Base-by-base conservation (phyloP, 2,329 filamentous ascomycete species). In the Xylariaceae sp. region DNA sequence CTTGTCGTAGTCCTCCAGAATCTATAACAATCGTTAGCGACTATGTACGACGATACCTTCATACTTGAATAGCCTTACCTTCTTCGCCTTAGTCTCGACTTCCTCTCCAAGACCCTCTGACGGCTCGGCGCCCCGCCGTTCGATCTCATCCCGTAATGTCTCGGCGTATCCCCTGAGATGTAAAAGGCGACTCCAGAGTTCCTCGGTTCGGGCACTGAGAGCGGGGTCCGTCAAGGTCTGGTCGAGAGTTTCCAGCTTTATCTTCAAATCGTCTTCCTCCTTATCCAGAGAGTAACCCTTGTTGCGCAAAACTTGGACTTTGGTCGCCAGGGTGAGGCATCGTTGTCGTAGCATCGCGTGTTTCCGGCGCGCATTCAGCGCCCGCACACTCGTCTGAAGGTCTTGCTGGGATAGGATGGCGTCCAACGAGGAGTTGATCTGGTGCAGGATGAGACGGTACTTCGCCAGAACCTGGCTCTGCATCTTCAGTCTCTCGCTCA, bases 111-210 rank as follows among this genome's bases (percentile, higher is more conserved):
- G 74, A 0, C 81, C 78, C 39, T 83, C 81, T 13, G 78, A 77
- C 45, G 82, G 79, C 56, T 80, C 76, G 30, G 79, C 75, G 1
- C 85, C 83, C 57, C 87, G 78, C 75, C 85, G 87, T 71, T 88
- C 88, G 59, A 90, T 80, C 76, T 94, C 89, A 67, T 83, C 84
- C 69, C 88, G 87, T 66, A 95, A 74, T 67, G 85, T 82, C 65
- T 87, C 84, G 18, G 88, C 87, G 65, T 90, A 85, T 62, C 89
- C 88, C 64, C 88, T 80, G 52, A 94, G 77, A 44, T 88, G 83
- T 53, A 92, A 87, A 76, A 94, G 83, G 51, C 90, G 80, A 64
- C 89, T 91, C 90, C 90, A 94, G 50, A 94, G 85, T 77, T 94
- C 90, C 73, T 94, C 90, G 70, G 90, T 87, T 65, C 89, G 79